These are phyloP conservation scores for Cutaneotrichosporon cyanovorans DNA, from an alignment of 1,284 basidiomycete genomes.

Conservation along the genomic window DNA sequence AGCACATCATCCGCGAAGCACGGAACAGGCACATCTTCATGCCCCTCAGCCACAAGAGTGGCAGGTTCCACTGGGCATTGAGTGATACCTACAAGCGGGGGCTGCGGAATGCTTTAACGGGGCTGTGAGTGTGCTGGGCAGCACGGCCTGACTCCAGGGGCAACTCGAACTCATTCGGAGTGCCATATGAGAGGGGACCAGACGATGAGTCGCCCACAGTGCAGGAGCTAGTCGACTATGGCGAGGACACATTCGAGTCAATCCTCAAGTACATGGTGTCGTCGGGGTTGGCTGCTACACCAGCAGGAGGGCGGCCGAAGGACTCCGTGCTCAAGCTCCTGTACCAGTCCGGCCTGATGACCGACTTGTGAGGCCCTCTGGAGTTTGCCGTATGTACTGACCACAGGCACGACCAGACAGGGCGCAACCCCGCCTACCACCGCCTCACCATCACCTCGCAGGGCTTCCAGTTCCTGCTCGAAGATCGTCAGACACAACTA, in stretches of 20 bases:
- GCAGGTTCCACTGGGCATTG: constrained; percentile 55
- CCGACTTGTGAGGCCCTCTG: constrained; percentile 34
- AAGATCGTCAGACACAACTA: constrained; percentile 94
- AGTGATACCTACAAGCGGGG: constrained; percentile 71
- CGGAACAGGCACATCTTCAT: constrained; percentile 67
- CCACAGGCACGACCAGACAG: constrained; percentile 14
- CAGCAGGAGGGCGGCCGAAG: constrained; percentile 54
- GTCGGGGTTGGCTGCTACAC: constrained; percentile 53
- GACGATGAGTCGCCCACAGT: constrained; percentile 45
- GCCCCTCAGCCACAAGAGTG: constrained; percentile 21
- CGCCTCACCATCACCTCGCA: constrained; percentile 76
- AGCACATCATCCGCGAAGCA: constrained; percentile 61
- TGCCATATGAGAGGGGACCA: constrained; percentile 59
- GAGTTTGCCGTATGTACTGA: constrained; percentile 28
- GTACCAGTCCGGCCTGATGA: constrained; percentile 80
- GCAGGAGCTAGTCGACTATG: constrained; percentile 71
- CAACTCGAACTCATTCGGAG: constrained; percentile 82
- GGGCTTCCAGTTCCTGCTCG: constrained; percentile 94
- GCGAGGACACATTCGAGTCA: constrained; percentile 91
- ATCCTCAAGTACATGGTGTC: constrained; percentile 99
- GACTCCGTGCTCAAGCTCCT: constrained; percentile 69
- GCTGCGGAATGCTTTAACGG: constrained; percentile 80
- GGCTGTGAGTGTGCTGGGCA: constrained; percentile 57
- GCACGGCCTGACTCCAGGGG: constrained; percentile 53
- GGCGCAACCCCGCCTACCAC: constrained; percentile 39